A percentile compares a stretch with the other conserved stretches of the same genome.
phyloP scores from a whole-genome alignment of 2,329 filamentous ascomycete species.

The Hypoxylon sp. region DNA sequence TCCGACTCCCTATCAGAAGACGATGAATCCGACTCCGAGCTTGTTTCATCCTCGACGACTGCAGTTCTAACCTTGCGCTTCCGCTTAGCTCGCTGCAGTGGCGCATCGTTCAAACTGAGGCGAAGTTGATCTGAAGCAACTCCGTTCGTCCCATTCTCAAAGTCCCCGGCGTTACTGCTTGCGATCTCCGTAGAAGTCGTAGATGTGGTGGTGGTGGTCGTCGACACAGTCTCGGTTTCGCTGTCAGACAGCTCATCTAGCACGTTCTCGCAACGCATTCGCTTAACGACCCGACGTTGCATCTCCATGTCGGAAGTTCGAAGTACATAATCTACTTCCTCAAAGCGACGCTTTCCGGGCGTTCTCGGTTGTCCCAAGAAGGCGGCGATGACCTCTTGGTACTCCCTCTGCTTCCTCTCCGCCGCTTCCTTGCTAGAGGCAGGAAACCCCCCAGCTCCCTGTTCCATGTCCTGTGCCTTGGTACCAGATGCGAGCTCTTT shows the following conservation, averaged over 20 bases:
- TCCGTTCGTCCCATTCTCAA: slow-evolving; percentile 29
- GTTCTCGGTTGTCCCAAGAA: slow-evolving; percentile 55
- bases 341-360: slow-evolving; percentile 61
- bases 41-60: slow-evolving; percentile 57
- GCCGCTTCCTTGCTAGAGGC: slow-evolving; percentile 57
- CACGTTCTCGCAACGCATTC: slow-evolving; percentile 71
- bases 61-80: slow-evolving; percentile 65
- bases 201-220: slow-evolving; percentile 47
- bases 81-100: slow-evolving; percentile 59
- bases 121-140: slow-evolving; percentile 52
- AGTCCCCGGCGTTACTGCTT: slow-evolving; percentile 17
- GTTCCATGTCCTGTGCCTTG: slow-evolving; percentile 67
- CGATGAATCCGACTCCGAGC: slow-evolving; percentile 52
- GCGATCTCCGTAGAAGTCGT: slow-evolving; percentile 46
- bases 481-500: slow-evolving; percentile 73
- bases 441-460: slow-evolving; percentile 61
- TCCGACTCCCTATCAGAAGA: slow-evolving; percentile 44
- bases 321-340: slow-evolving; percentile 64
- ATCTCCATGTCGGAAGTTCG: slow-evolving; percentile 64
- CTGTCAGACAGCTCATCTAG: slow-evolving; percentile 66
- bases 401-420: slow-evolving; percentile 65
- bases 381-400: slow-evolving; percentile 66
- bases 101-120: slow-evolving; percentile 59
- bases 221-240: slow-evolving; percentile 53
- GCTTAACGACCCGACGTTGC: slow-evolving; percentile 68